A percentile compares a stretch with the other conserved stretches of the same genome.
Evolutionary conservation across 768 basidiomycete genomes (phyloP).

Genomic region (Atractiella rhizophila): DNA sequence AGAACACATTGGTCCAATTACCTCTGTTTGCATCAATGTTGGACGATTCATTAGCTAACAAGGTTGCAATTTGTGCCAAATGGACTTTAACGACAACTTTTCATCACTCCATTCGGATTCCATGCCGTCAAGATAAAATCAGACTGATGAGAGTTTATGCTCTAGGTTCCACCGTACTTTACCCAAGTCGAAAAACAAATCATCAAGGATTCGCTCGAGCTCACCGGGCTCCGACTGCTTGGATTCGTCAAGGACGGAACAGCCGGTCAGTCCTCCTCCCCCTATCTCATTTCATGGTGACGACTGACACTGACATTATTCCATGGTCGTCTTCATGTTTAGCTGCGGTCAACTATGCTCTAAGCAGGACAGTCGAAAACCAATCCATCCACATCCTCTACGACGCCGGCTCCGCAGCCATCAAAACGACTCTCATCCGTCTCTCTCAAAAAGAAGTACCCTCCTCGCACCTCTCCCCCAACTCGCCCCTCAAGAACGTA

Average conservation of each 20-base stretch:
- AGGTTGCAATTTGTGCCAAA: no score
- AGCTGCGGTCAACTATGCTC: conserved; percentile 93
- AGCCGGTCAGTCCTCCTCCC: conserved; percentile 25
- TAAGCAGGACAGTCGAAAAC: conserved; percentile 52
- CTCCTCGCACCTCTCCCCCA: conserved; percentile 13
- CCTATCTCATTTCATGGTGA: background rate
- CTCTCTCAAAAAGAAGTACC: conserved; percentile 26
- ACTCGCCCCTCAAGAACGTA: conserved; percentile 21
- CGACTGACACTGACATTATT: background rate
- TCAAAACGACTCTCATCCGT: conserved; percentile 46
- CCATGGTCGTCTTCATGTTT: background rate
- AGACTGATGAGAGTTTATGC: background rate
- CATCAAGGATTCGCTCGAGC: conserved; percentile 69
- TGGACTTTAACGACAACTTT: background rate
- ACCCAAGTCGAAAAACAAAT: conserved; percentile 77
- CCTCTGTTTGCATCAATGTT: background rate
- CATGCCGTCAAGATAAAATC: background rate
- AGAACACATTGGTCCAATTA: conserved; percentile 35
- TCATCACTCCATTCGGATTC: no score
- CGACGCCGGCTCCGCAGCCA: conserved; percentile 70
- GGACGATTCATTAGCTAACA: no score
- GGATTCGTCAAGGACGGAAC: conserved; percentile 78
- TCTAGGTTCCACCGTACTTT: conserved; percentile 51
- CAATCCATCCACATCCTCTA: conserved; percentile 74
- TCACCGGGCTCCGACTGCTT: conserved; percentile 59